Percentiles rank a stretch among this genome's conserved stretches.
phyloP scores from a whole-genome alignment of 1,284 basidiomycete species.

The Ganoderma boninense region DNA sequence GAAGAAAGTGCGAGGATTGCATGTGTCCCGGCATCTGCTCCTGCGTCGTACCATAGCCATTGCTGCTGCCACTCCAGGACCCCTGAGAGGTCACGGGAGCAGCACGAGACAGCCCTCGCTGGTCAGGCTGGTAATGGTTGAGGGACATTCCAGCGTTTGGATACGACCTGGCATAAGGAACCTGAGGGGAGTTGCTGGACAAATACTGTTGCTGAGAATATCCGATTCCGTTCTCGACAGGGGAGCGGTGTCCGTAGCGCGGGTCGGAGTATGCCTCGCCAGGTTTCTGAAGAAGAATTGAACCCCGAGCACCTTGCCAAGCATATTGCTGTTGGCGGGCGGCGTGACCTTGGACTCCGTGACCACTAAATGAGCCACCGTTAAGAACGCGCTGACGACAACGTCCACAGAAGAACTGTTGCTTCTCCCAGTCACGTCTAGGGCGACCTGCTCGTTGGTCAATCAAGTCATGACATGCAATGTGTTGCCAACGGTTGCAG shows the following conservation, averaged over 20 bases:
- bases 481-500: constrained; percentile 88
- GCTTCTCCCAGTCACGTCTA: constrained; percentile 74
- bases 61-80: constrained; percentile 22
- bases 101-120: constrained; percentile 28
- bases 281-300: constrained; percentile 28
- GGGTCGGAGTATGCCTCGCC: constrained; percentile 29
- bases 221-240: constrained; percentile 28
- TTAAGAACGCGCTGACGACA: constrained; percentile 46
- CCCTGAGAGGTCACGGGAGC: constrained; percentile 16
- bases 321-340: constrained; percentile 25
- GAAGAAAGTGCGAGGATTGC: constrained; percentile 24
- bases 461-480: constrained; percentile 74
- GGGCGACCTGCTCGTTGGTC: constrained; percentile 65
- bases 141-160: constrained; percentile 28
- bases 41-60: constrained; percentile 24
- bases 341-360: constrained; percentile 20
- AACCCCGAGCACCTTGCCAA: constrained; percentile 23
- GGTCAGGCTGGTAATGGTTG: constrained; percentile 35
- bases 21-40: constrained; percentile 24
- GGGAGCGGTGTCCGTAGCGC: constrained; percentile 29
- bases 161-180: constrained; percentile 31
- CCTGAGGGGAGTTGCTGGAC: constrained; percentile 11
- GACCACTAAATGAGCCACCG: constrained; percentile 20
- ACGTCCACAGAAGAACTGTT: constrained; percentile 66
- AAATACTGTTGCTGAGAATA: constrained; percentile 31